Base-by-base conservation (phyloP, 2,329 filamentous ascomycete species). In the Fusarium heterosporum region DNA sequence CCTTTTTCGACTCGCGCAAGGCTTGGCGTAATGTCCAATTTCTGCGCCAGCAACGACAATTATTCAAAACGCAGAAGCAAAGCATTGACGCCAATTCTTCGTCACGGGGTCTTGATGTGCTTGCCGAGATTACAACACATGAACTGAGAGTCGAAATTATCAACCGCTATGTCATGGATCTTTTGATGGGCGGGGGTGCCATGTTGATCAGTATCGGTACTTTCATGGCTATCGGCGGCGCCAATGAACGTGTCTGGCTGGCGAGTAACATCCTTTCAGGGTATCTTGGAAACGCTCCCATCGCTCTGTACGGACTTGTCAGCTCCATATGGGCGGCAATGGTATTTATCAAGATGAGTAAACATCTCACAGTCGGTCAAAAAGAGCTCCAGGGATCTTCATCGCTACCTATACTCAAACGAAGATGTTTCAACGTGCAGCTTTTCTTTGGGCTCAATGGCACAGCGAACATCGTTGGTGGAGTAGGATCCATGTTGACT, bases 221-320 rank as follows among this genome's bases (percentile, higher is more conserved):
- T 1, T 78, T 82, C 57, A 79, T 87, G 79, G 85, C 85, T 11
- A 85, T 87, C 16, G 82, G 76, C 2, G 85, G 85, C 2, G 80
- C 77, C 1, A 77, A 85, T 47, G 73, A 29, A 0, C 59, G 34
- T 0, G 77, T 86, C 1, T 87, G 74, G 55, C 6, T 74, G 1
- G 80, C 81, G 1, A 85, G 82, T 67, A 87, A 87, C 54, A 71
- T 86, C 3, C 71, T 87, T 0, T 86, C 85, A 0, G 85, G 85
- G 2, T 87, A 86, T 59, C 76, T 87, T 17, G 85, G 85, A 4
- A 87, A 87, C 57, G 76, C 79, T 0, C 79, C 83, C 2, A 79
- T 83, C 3, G 83, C 83, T 0, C 25, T 82, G 0, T 87, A 82
- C 45, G 85, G 83, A 3, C 50, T 86, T 1, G 53, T 80, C 40